Conservation (phyloP, 1,284 basidiomycete genomes). For the Stereum hirsutum region DNA sequence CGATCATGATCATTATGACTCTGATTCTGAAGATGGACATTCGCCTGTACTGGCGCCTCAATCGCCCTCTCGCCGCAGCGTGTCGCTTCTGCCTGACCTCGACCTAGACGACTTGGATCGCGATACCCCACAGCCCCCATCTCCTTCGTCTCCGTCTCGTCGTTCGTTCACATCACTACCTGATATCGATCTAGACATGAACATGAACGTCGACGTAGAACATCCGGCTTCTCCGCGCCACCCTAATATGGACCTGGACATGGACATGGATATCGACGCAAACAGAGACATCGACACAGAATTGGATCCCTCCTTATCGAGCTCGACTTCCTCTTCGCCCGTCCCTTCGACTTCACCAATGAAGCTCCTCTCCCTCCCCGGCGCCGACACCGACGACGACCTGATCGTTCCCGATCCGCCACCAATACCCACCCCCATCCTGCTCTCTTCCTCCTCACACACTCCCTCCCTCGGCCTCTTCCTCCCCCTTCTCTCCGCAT, state of each 20-base stretch:
- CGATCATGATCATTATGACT: no score
- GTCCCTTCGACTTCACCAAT: conserved; percentile 8
- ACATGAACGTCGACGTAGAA: conserved; percentile 8
- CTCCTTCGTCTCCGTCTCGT: conserved; percentile 25
- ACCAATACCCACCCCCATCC: conserved; percentile 4
- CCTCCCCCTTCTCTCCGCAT: conserved; percentile 27
- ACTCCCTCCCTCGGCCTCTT: conserved; percentile 19
- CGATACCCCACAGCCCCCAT: not conserved
- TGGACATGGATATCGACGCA: conserved; percentile 7
- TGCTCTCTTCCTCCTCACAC: conserved; percentile 3
- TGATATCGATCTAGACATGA: conserved; percentile 13
- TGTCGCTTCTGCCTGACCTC: conserved; percentile 3
- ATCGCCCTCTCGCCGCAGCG: conserved; percentile 6
- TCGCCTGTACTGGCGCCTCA: conserved; percentile 2
- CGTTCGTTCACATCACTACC: conserved; percentile 21
- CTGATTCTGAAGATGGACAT: no score
- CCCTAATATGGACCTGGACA: no score
- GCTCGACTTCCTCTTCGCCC: conserved; percentile 6
- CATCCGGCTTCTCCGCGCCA: no score
- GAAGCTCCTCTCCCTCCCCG: conserved; percentile 23
- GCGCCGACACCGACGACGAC: conserved; percentile 27
- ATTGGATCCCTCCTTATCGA: not conserved
- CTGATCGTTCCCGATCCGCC: conserved; percentile 18
- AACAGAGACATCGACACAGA: conserved; percentile 11
- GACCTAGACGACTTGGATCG: conserved; percentile 4